These are phyloP conservation scores for Collybia sordida DNA, from an alignment of 768 basidiomycete species.

Conservation along the genomic window DNA sequence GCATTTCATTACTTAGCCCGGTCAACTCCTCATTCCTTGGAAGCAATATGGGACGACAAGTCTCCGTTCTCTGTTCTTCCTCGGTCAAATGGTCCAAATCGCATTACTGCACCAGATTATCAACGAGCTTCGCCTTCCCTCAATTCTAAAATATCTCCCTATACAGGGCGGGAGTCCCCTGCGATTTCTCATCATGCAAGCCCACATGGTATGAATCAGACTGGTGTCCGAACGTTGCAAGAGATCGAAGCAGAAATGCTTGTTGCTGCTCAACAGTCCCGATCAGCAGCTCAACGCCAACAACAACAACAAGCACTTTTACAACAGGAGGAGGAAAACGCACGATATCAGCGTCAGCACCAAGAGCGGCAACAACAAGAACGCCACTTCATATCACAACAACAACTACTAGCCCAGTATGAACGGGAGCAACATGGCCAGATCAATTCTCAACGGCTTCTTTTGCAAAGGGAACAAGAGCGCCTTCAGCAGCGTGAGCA, in stretches of 20 bases:
- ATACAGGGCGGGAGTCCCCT: conserved; percentile 22
- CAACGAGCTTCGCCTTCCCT: conserved; percentile 28
- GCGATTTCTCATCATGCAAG: conserved; percentile 28
- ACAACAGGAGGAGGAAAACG: conserved; percentile 38
- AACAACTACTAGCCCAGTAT: conserved; percentile 43
- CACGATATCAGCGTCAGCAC: conserved; percentile 29
- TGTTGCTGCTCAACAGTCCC: conserved; percentile 50
- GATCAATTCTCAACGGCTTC: conserved; percentile 42
- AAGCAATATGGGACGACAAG: conserved; percentile 82
- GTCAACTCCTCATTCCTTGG: conserved; percentile 49
- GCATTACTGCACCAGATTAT: conserved; percentile 35
- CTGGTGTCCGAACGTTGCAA: conserved; percentile 62
- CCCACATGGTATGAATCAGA: conserved; percentile 31
- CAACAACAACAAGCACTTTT: conserved; percentile 44
- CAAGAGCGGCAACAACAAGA: conserved; percentile 37
- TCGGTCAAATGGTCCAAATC: conserved; percentile 47
- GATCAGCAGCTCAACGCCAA: conserved; percentile 19
- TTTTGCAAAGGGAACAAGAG: conserved; percentile 29
- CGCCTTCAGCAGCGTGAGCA: conserved; percentile 49
- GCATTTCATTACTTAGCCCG: conserved; percentile 28
- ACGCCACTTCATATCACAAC: conserved; percentile 33
- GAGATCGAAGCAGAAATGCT: conserved; percentile 87
- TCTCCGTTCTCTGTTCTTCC: conserved; percentile 73
- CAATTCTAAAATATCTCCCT: conserved; percentile 38
- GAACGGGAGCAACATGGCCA: conserved; percentile 49